Evolutionary conservation across 2,329 filamentous ascomycete species (phyloP).

Genomic region (Sporothrix euskadiensis): DNA sequence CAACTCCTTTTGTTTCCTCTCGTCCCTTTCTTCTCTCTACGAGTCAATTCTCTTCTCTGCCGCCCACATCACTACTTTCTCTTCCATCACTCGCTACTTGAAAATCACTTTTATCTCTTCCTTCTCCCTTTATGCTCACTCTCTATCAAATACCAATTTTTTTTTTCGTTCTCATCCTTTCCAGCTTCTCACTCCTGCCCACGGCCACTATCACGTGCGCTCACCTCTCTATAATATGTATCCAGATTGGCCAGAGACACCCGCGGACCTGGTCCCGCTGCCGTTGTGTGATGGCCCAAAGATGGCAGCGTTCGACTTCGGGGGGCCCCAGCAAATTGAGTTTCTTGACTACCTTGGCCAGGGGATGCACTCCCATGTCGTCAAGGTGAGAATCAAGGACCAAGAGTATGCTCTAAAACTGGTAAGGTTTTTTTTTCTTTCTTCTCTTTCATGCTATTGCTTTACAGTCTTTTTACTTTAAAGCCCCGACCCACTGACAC

Average conservation of each 20-base stretch:
- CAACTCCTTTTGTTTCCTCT: neutral
- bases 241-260: slow-evolving; percentile 2
- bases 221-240: neutral
- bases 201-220: neutral
- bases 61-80: neutral
- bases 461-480: neutral
- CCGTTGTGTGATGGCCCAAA: slow-evolving; percentile 11
- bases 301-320: slow-evolving; percentile 5
- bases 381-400: slow-evolving; percentile 32
- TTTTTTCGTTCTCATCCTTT: neutral
- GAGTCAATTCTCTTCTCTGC: neutral
- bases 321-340: slow-evolving; percentile 34
- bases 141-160: neutral
- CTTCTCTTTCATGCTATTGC: neutral
- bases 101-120: neutral
- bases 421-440: no score
- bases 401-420: slow-evolving; percentile 13
- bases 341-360: slow-evolving; percentile 33
- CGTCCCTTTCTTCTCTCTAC: neutral
- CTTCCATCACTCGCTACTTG: neutral
- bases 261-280: neutral
- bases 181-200: neutral
- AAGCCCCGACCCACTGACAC: neutral
- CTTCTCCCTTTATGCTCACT: neutral
- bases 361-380: slow-evolving; percentile 32